Percentiles rank a stretch among this genome's conserved stretches.
Evolutionary conservation across 1,284 basidiomycete genomes (phyloP).

Genomic region (Cutaneotrichosporon cutaneum): DNA sequence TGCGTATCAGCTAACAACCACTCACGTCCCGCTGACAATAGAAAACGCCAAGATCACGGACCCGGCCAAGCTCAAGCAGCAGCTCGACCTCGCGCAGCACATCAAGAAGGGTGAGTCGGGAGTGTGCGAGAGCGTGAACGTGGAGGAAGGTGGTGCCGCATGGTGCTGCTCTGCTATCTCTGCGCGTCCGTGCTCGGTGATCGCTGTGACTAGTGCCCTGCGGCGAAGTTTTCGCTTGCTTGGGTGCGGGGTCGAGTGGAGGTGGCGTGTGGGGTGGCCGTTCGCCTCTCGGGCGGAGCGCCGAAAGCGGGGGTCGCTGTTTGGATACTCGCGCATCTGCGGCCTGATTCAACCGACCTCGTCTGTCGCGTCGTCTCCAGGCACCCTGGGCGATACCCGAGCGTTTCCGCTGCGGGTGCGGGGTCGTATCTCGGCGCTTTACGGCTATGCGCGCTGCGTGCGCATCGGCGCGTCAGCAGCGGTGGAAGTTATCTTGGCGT

Average conservation of each 20-base stretch:
- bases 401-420: background rate
- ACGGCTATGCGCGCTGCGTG: too few species aligned
- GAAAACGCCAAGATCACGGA: constrained; percentile 71
- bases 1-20: constrained; percentile 33
- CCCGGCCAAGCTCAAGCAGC: constrained; percentile 71
- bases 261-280: background rate
- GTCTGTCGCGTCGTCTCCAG: background rate
- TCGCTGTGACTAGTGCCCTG: background rate
- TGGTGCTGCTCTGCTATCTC: too few species aligned
- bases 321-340: background rate
- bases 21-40: constrained; percentile 54
- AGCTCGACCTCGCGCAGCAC: constrained; percentile 75
- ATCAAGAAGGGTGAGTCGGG: constrained; percentile 74
- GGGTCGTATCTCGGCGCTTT: too few species aligned
- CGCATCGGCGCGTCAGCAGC: too few species aligned
- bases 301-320: background rate
- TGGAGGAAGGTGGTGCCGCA: background rate
- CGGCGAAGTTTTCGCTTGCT: background rate
- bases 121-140: background rate
- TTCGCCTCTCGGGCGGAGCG: background rate
- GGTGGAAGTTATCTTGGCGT: too few species aligned
- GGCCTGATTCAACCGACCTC: background rate
- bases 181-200: background rate
- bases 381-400: background rate
- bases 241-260: background rate